These are phyloP conservation scores for Lepiota brunneoincarnata DNA, from an alignment of 768 basidiomycete species.

Conservation along the genomic window DNA sequence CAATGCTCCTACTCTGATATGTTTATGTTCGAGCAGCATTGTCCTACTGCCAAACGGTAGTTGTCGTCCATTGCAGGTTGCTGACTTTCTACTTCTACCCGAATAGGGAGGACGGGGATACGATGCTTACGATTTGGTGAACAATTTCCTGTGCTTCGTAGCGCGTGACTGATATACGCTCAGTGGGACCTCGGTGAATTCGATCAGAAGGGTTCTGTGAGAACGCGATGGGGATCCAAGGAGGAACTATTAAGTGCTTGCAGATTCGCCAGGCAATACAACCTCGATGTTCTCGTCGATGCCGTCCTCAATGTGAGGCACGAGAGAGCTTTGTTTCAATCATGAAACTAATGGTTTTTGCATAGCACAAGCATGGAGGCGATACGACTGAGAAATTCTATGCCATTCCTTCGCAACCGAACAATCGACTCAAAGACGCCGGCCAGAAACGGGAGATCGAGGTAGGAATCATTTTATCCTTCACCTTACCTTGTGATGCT, in stretches of 20 bases:
- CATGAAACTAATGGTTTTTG: constrained; percentile 2
- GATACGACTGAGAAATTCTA: constrained; percentile 69
- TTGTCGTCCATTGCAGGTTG: no score
- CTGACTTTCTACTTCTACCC: constrained; percentile 2
- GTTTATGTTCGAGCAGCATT: no score
- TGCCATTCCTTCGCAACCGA: constrained; percentile 67
- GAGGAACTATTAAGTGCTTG: constrained; percentile 75
- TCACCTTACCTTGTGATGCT: background rate
- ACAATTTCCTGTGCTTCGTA: constrained; percentile 10
- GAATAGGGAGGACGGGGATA: constrained; percentile 71
- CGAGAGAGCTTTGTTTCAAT: background rate
- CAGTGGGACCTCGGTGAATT: constrained; percentile 92
- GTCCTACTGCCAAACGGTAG: no score
- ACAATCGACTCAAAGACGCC: constrained; percentile 61
- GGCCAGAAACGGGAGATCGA: constrained; percentile 65
- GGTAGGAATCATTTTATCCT: constrained; percentile 34
- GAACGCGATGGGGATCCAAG: constrained; percentile 87
- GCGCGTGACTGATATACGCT: background rate
- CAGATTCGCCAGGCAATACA: constrained; percentile 59
- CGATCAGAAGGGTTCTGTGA: constrained; percentile 63
- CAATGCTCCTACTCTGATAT: no score
- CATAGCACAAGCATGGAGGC: constrained; percentile 81
- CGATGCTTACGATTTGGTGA: constrained; percentile 82
- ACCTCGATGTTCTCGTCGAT: constrained; percentile 78
- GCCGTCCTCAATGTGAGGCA: constrained; percentile 80